These are phyloP conservation scores for Darksidea phi DNA, from an alignment of 495 filamentous ascomycete species.

Conservation along the genomic window DNA sequence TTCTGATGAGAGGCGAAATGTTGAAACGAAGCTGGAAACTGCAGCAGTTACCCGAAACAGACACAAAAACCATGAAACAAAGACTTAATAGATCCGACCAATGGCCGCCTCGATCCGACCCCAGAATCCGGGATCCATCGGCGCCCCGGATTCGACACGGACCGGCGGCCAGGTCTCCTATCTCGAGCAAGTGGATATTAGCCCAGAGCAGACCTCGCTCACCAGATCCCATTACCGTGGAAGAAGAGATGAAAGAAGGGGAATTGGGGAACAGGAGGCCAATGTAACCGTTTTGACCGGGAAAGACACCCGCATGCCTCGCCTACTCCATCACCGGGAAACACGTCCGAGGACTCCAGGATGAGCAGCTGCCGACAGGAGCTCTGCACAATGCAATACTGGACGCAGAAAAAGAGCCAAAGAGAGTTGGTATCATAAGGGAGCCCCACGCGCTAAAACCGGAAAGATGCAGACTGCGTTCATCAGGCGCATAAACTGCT, in stretches of 20 bases:
- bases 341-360: conserved; percentile 27
- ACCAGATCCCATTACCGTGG: conserved; percentile 5
- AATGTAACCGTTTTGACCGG: conserved; percentile 17
- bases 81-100: conserved; percentile 27
- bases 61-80: conserved; percentile 26
- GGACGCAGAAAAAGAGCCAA: conserved; percentile 23
- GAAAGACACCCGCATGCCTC: conserved; percentile 18
- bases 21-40: conserved; percentile 24
- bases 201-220: conserved; percentile 15
- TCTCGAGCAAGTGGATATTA: conserved; percentile 26
- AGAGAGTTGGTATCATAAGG: conserved; percentile 40
- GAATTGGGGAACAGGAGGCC: not conserved
- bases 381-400: conserved; percentile 40
- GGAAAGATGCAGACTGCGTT: conserved; percentile 39
- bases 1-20: conserved; percentile 12
- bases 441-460: conserved; percentile 34
- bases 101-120: conserved; percentile 11
- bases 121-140: conserved; percentile 14
- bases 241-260: conserved; percentile 4
- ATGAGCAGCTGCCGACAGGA: conserved; percentile 37
- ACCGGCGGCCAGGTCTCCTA: conserved; percentile 22
- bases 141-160: conserved; percentile 20
- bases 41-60: conserved; percentile 26
- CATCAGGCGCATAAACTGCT: conserved; percentile 31
- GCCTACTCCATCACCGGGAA: conserved; percentile 29